A percentile compares a stretch with the other conserved stretches of the same genome.
Evolutionary conservation across 768 basidiomycete genomes (phyloP).

Genomic region (Hysterangium stoloniferum): DNA sequence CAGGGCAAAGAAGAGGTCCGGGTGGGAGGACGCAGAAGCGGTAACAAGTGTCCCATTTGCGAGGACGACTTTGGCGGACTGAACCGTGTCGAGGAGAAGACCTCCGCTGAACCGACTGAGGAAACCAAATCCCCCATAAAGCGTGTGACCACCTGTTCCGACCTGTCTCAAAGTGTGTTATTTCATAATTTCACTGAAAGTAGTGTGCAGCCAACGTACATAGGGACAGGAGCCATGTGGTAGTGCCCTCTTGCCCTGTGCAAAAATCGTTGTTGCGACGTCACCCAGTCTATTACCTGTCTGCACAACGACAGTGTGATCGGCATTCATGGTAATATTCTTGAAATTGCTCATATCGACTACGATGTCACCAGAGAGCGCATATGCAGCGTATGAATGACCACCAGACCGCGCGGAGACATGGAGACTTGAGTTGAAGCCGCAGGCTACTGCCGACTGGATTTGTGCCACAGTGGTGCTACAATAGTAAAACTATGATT

Average conservation of each 20-base stretch:
- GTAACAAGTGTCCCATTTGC: constrained; percentile 11
- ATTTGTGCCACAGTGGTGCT: constrained; percentile 13
- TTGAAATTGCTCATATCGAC: constrained; percentile 20
- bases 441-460: constrained; percentile 12
- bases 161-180: constrained; percentile 14
- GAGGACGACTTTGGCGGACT: constrained; percentile 15
- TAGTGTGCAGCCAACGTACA: constrained; percentile 4
- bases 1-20: constrained; percentile 24
- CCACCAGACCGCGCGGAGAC: constrained; percentile 18
- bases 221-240: constrained; percentile 18
- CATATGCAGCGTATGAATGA: constrained; percentile 22
- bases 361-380: constrained; percentile 17
- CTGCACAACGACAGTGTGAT: constrained; percentile 13
- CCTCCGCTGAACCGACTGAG: constrained; percentile 18
- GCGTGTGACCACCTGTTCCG: constrained; percentile 19
- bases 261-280: constrained; percentile 13
- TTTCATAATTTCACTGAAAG: constrained; percentile 8
- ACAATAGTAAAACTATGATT: neutral
- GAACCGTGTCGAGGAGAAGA: constrained; percentile 18
- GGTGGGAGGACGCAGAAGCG: constrained; percentile 11
- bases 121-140: constrained; percentile 17
- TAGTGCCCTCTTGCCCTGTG: constrained; percentile 17
- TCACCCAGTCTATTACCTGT: constrained; percentile 17
- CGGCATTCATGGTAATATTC: constrained; percentile 16
- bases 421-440: constrained; percentile 2